A percentile compares a stretch with the other conserved stretches of the same genome.
Evolutionary conservation across 2,329 filamentous ascomycete genomes (phyloP).

Genomic region (Sphaerulina musiva): DNA sequence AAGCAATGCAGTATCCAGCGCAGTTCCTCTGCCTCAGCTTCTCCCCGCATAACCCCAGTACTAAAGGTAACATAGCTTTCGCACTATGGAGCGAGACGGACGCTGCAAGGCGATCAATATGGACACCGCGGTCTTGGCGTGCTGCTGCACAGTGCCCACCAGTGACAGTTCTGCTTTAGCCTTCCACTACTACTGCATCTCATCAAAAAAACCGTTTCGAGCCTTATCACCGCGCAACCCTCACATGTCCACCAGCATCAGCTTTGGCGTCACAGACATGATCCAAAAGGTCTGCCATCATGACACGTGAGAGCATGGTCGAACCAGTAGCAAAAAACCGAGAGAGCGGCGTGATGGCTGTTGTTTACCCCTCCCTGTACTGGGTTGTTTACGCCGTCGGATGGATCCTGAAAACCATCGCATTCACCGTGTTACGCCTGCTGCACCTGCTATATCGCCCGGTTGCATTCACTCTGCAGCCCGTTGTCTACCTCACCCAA

Average conservation of each 20-base stretch:
- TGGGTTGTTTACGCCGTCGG: slow-evolving; percentile 31
- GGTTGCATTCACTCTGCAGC: slow-evolving; percentile 46
- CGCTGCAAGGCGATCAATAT: background rate
- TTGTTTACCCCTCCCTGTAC: slow-evolving; percentile 6
- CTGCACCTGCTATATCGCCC: slow-evolving; percentile 44
- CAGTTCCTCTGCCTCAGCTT: background rate
- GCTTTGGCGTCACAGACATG: background rate
- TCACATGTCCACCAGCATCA: background rate
- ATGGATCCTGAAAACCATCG: slow-evolving; percentile 36
- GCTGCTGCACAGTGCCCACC: too few relatives aligned
- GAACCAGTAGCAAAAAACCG: slow-evolving; percentile 1
- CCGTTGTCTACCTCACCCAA: slow-evolving; percentile 43
- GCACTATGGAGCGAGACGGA: too few relatives aligned
- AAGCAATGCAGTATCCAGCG: too few relatives aligned
- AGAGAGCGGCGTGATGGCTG: slow-evolving; percentile 10
- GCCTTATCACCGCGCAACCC: background rate
- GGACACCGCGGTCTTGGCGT: background rate
- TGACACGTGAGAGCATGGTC: background rate
- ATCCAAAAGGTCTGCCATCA: background rate
- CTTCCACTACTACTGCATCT: background rate
- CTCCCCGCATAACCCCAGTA: background rate
- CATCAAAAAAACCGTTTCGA: background rate
- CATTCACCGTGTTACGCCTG: slow-evolving; percentile 37
- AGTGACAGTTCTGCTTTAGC: background rate
- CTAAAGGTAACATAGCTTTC: too few relatives aligned